A percentile compares a stretch with the other conserved stretches of the same genome.
phyloP scores from a whole-genome alignment of 805 yeast species.

The Wickerhamiella brachini region DNA sequence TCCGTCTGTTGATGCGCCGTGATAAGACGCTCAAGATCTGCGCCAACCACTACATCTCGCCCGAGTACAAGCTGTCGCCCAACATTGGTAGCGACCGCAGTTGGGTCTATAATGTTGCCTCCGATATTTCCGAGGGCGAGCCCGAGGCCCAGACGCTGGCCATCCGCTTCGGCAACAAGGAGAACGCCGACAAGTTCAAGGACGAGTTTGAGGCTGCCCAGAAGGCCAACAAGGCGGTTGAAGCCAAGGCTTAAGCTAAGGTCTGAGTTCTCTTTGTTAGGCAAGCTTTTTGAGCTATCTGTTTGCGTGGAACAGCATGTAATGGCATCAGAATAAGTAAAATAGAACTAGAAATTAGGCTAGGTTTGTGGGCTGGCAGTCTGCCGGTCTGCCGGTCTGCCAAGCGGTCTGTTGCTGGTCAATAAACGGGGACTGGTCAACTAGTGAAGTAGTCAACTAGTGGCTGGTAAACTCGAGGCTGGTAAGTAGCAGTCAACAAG shows the following conservation, averaged over 20 bases:
- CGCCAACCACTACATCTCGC: constrained; percentile 75
- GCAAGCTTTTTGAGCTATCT: no score
- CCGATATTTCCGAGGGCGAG: constrained; percentile 88
- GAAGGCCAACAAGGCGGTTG: constrained; percentile 39
- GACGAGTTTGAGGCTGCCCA: constrained; percentile 82
- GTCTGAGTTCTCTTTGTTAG: no score
- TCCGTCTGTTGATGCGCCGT: constrained; percentile 94
- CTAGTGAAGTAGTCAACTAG: no score
- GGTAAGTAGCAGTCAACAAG: no score
- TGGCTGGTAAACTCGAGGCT: no score
- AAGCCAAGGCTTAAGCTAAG: background rate
- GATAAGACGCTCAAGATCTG: constrained; percentile 96
- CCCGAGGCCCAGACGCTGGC: constrained; percentile 96
- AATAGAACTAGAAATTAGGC: background rate
- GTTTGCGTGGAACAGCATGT: no score
- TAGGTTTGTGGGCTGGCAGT: background rate
- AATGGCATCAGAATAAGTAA: no score
- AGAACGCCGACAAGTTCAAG: constrained; percentile 85
- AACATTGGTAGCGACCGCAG: constrained; percentile 96
- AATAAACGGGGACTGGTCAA: no score
- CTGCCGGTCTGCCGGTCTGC: no score
- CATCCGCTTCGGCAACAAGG: constrained; percentile 58
- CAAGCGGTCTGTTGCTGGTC: no score
- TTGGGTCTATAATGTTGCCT: constrained; percentile 93
- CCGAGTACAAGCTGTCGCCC: constrained; percentile 74